phyloP scores from a whole-genome alignment of 129 eudicot genomes.

The Sambucus nigra region DNA sequence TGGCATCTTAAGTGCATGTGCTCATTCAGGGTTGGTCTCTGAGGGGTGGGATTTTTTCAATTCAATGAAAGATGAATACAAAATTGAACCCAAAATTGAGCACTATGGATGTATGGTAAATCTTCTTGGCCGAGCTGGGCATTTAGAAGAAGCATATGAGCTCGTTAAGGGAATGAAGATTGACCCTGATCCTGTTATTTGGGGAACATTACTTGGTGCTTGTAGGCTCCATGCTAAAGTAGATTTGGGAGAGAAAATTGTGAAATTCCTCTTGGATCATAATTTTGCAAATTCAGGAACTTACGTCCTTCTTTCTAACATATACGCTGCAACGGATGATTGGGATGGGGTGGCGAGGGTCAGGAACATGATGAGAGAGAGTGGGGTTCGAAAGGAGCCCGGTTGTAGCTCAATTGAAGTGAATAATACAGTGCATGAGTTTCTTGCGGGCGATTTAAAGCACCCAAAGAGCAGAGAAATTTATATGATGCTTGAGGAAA shows the following conservation, averaged over 20 bases:
- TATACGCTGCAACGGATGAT: conserved; percentile 45
- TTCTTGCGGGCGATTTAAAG: conserved; percentile 62
- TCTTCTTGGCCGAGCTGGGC: conserved; percentile 82
- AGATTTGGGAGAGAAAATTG: conserved; percentile 50
- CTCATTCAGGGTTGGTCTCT: conserved; percentile 69
- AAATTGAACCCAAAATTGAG: conserved; percentile 48
- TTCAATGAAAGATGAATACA: conserved; percentile 38
- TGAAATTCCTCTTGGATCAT: conserved; percentile 21
- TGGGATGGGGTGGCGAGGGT: conserved; percentile 65
- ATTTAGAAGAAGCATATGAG: conserved; percentile 56
- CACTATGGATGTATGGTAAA: conserved; percentile 91
- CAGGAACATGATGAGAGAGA: conserved; percentile 55
- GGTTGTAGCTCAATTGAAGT: conserved; percentile 87
- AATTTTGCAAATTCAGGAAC: conserved; percentile 54
- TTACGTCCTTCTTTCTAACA: conserved; percentile 58
- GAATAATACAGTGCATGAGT: conserved; percentile 61
- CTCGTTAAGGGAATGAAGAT: conserved; percentile 38
- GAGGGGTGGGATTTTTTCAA: conserved; percentile 42
- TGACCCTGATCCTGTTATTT: conserved; percentile 50
- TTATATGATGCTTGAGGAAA: conserved; percentile 55
- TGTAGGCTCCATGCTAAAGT: conserved; percentile 59
- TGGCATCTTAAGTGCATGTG: conserved; percentile 66
- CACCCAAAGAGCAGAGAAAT: conserved; percentile 54
- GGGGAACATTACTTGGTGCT: conserved; percentile 74
- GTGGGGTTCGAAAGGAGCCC: conserved; percentile 58